These are phyloP conservation scores for Drosera capensis DNA, from an alignment of 148 eudicot species.

Conservation along the genomic window DNA sequence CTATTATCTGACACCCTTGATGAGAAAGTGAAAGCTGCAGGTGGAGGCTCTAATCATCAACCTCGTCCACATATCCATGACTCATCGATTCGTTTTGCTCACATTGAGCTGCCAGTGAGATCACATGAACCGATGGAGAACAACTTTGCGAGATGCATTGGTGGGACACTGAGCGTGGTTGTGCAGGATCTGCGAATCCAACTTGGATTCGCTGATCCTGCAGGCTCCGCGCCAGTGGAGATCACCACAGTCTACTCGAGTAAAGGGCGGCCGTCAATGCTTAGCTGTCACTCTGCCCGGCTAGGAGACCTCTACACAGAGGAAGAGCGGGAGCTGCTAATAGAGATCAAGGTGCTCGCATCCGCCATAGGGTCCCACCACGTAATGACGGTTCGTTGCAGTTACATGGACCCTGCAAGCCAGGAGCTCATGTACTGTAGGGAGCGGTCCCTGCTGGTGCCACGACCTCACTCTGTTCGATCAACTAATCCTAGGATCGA, in stretches of 20 bases:
- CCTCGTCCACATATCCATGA: constrained; percentile 8
- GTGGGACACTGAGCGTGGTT: constrained; percentile 33
- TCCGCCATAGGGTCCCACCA: constrained; percentile 39
- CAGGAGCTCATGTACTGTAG: constrained; percentile 35
- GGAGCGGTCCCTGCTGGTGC: constrained; percentile 39
- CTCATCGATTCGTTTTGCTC: constrained; percentile 32
- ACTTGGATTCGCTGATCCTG: constrained; percentile 30
- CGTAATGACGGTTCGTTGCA: constrained; percentile 44
- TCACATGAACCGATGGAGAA: constrained; percentile 22
- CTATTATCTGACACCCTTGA: constrained; percentile 32
- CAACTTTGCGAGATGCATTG: constrained; percentile 23
- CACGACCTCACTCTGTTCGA: constrained; percentile 52
- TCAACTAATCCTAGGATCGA: constrained; percentile 43
- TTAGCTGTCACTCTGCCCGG: constrained; percentile 29
- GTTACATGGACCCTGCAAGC: constrained; percentile 44
- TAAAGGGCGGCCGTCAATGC: constrained; percentile 26
- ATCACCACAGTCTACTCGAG: constrained; percentile 52
- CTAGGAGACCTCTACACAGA: constrained; percentile 55
- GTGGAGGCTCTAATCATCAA: background rate
- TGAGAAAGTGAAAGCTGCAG: background rate
- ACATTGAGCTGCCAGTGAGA: constrained; percentile 40
- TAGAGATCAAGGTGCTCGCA: constrained; percentile 62
- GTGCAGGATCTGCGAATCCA: constrained; percentile 48
- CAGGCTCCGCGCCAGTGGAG: constrained; percentile 54
- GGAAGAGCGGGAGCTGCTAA: constrained; percentile 57